Evolutionary conservation across 352 stramenopile genomes (phyloP).

Genomic region (Aphanomyces astaci): DNA sequence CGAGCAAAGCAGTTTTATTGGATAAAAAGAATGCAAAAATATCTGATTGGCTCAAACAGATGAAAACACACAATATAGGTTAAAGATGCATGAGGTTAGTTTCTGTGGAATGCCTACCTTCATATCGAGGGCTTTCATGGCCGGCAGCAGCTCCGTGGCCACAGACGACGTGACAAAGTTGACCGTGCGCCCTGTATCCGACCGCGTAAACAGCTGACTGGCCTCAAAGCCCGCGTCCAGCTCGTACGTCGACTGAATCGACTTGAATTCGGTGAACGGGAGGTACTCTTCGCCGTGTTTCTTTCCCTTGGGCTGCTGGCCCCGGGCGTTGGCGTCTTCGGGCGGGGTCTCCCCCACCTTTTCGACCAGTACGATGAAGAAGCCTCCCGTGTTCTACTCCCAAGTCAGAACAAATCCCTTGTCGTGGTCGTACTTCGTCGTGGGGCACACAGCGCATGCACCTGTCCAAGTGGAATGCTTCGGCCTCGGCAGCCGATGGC

Average conservation of each 20-base stretch:
- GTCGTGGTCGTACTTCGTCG: constrained; percentile 65
- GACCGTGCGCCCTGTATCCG: constrained; percentile 76
- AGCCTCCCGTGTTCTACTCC: constrained; percentile 92
- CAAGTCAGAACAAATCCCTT: neutral
- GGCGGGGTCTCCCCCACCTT: constrained; percentile 72
- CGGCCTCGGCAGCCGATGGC: constrained; percentile 65
- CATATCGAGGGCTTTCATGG: constrained; percentile 82
- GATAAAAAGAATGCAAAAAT: too few relatives aligned
- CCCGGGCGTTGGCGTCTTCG: constrained; percentile 14
- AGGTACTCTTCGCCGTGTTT: constrained; percentile 69
- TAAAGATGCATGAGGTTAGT: neutral
- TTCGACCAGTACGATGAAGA: constrained; percentile 97
- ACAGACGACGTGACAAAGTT: constrained; percentile 83
- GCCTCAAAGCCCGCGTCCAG: constrained; percentile 57
- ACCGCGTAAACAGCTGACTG: constrained; percentile 80
- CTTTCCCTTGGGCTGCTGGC: constrained; percentile 31
- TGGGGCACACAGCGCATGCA: constrained; percentile 97
- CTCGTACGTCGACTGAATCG: constrained; percentile 72
- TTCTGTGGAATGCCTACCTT: constrained; percentile 30
- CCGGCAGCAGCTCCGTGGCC: constrained; percentile 61
- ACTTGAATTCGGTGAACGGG: constrained; percentile 54
- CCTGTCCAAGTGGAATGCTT: constrained; percentile 78
- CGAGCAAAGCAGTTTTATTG: too few relatives aligned
- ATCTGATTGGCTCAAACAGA: too few relatives aligned
- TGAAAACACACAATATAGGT: too few relatives aligned